phyloP scores from a whole-genome alignment of 768 basidiomycete genomes.

The Boletus sensibilis region DNA sequence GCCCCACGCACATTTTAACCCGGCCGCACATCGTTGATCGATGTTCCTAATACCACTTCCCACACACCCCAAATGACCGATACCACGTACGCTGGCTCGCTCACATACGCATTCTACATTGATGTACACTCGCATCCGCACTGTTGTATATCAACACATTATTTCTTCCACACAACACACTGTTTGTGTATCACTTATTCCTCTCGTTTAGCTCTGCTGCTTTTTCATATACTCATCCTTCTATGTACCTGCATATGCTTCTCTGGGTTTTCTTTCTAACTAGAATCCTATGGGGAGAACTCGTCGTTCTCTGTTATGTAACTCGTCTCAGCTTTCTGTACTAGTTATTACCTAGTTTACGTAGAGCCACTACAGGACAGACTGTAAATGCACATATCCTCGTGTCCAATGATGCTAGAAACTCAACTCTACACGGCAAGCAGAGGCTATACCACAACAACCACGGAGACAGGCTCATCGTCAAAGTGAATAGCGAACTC shows the following conservation, averaged over 20 bases:
- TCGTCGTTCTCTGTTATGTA: slow-evolving; percentile 2
- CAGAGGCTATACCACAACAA: not conserved
- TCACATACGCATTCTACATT: slow-evolving; percentile 1
- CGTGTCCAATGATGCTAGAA: slow-evolving; percentile 5
- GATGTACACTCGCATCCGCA: slow-evolving; percentile 9
- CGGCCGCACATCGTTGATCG: slow-evolving; percentile 14
- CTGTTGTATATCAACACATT: slow-evolving; percentile 10
- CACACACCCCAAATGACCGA: not conserved
- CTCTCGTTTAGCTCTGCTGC: not conserved
- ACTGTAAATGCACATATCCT: not conserved
- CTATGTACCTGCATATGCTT: not conserved
- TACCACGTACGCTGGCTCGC: not conserved
- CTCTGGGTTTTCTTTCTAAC: not conserved
- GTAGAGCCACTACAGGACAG: slow-evolving; percentile 10
- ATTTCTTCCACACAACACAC: not conserved
- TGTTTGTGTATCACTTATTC: slow-evolving; percentile 8
- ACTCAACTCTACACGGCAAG: not conserved
- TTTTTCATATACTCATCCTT: not conserved
- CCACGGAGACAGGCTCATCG: not conserved
- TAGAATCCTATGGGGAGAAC: slow-evolving; percentile 3
- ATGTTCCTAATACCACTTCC: not conserved
- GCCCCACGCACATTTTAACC: slow-evolving; percentile 12
- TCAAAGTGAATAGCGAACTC: no score
- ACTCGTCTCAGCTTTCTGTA: slow-evolving; percentile 4
- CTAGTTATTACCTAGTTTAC: slow-evolving; percentile 16